Evolutionary conservation across 2,329 filamentous ascomycete genomes (phyloP).

Genomic region (Fusarium tupiense): DNA sequence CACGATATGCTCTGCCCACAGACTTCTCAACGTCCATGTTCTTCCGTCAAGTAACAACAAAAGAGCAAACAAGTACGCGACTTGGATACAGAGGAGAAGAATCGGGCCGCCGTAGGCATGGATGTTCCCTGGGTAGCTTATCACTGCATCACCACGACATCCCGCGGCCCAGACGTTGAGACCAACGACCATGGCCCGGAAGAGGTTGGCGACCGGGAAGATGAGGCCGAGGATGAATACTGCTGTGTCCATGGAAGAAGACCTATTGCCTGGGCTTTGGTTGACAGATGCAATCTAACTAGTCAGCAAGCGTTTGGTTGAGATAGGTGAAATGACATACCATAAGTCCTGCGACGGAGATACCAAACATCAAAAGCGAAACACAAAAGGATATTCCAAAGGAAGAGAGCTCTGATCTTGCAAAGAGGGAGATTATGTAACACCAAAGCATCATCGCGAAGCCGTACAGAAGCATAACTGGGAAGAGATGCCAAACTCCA

Average conservation of each 20-base stretch:
- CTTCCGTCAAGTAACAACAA: not conserved
- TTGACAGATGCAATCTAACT: not conserved
- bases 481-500: not conserved
- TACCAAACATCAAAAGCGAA: not conserved
- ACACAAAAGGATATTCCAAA: not conserved
- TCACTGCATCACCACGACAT: not conserved
- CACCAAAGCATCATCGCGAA: not conserved
- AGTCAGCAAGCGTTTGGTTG: not conserved
- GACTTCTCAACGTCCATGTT: not conserved
- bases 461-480: not conserved
- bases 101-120: not conserved
- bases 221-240: not conserved
- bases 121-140: not conserved
- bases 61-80: not conserved
- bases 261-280: not conserved
- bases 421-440: not conserved
- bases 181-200: not conserved
- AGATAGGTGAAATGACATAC: not conserved
- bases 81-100: not conserved
- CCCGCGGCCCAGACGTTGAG: not conserved
- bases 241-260: not conserved
- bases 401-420: not conserved
- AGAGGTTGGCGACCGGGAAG: not conserved
- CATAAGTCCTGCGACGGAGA: not conserved
- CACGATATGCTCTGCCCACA: not conserved